Conservation (phyloP, 2,329 filamentous ascomycete species). For the Calonectria multiphialidica region DNA sequence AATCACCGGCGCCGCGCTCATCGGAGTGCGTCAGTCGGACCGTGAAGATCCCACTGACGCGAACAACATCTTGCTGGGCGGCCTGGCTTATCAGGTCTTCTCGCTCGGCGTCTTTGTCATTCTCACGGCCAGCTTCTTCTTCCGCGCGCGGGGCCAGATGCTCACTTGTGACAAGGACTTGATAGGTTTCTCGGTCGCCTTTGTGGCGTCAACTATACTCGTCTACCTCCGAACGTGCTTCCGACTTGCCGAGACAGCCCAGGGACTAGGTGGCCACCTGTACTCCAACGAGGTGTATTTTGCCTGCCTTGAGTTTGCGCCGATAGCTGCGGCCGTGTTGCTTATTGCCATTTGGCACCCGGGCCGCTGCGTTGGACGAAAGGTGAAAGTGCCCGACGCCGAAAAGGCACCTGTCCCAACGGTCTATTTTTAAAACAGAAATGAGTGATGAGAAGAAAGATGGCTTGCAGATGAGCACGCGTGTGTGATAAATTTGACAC, state of each 20-base stretch:
- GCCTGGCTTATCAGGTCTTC: slow-evolving; percentile 66
- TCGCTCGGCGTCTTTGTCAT: slow-evolving; percentile 62
- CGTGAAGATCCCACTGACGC: slow-evolving; percentile 61
- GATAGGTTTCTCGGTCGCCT: slow-evolving; percentile 54
- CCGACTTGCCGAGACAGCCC: slow-evolving; percentile 64
- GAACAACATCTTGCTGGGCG: slow-evolving; percentile 68
- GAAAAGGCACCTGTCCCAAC: slow-evolving; percentile 30
- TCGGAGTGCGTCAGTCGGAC: slow-evolving; percentile 62
- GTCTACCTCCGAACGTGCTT: slow-evolving; percentile 67
- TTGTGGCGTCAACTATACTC: slow-evolving; percentile 59
- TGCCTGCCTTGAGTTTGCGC: slow-evolving; percentile 65
- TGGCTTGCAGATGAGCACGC: background rate
- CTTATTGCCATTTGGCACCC: slow-evolving; percentile 54
- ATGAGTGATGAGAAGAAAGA: background rate
- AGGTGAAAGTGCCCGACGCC: slow-evolving; percentile 33
- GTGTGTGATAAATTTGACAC: background rate
- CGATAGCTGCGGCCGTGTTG: slow-evolving; percentile 62
- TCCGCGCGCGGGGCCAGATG: slow-evolving; percentile 48
- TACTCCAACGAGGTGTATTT: slow-evolving; percentile 65
- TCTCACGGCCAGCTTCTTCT: slow-evolving; percentile 55
- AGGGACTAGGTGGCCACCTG: slow-evolving; percentile 59
- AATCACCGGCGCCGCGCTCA: slow-evolving; percentile 65
- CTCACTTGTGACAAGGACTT: slow-evolving; percentile 40
- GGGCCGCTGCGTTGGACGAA: slow-evolving; percentile 44
- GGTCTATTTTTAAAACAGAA: slow-evolving; percentile 30